Evolutionary conservation across 148 eudicot genomes (phyloP).

Genomic region (Cornus kousa): DNA sequence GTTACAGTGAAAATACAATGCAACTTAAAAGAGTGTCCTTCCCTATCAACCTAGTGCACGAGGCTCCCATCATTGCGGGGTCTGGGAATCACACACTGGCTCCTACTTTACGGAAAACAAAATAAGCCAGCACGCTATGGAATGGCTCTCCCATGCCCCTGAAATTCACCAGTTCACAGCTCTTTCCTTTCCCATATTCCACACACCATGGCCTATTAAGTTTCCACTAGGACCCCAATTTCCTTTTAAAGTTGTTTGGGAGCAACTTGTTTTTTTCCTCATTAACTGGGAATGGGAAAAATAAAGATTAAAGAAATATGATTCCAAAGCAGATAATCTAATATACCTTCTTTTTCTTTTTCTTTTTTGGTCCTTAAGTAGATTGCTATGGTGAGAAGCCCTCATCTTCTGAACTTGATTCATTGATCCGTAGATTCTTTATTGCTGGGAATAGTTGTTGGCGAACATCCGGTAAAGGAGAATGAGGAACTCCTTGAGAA

Average conservation of each 20-base stretch:
- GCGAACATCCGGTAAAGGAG: conserved; percentile 30
- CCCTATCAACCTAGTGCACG: too few relatives aligned
- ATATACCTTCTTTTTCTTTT: background rate
- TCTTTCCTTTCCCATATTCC: background rate
- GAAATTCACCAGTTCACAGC: background rate
- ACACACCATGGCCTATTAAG: too few relatives aligned
- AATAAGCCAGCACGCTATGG: too few relatives aligned
- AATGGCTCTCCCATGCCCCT: background rate
- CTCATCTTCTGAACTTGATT: conserved; percentile 44
- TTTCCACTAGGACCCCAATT: too few relatives aligned
- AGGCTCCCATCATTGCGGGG: too few relatives aligned
- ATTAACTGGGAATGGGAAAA: background rate
- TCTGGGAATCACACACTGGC: too few relatives aligned
- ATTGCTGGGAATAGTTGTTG: conserved; percentile 46
- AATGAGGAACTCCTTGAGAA: conserved; percentile 21
- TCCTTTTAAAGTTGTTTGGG: too few relatives aligned
- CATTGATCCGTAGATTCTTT: conserved; percentile 28
- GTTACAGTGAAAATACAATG: too few relatives aligned
- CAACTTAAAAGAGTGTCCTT: too few relatives aligned
- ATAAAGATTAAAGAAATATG: background rate
- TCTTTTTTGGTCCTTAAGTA: background rate
- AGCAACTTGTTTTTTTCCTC: background rate
- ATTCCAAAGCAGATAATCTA: background rate
- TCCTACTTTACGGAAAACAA: too few relatives aligned
- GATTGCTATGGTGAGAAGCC: conserved; percentile 17